Evolutionary conservation across 2,329 filamentous ascomycete genomes (phyloP), one percentile per base, ranked within the genome.

Genomic region (Mollisia scopiformis): DNA sequence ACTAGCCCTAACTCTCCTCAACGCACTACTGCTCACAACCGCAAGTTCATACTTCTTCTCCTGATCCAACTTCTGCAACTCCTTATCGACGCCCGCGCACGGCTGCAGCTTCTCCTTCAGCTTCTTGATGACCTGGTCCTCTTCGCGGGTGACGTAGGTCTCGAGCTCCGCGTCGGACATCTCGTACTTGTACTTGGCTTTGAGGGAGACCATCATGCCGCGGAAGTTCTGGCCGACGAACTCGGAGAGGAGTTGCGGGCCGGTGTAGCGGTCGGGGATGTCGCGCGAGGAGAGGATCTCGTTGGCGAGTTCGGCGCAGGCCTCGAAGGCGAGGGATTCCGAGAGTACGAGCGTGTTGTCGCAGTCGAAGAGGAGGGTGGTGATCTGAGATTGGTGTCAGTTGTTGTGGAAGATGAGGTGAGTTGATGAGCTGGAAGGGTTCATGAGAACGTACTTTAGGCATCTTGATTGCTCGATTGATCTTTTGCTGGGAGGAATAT

Each of bases 151-250:
- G 64, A 96, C 91, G 75, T 92, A 96, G 41, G 74, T 75, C 70
- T 95, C 88, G 60, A 93, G 77, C 73, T 96, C 90, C 2, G 85
- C 86, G 21, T 82, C 75, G 27, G 77, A 70, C 77, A 97, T 85
- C 56, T 82, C 78, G 77, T 96, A 94, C 76, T 83, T 81, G 82
- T 91, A 88, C 76, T 90, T 89, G 75, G 86, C 79, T 77, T 93
- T 88, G 63, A 97, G 86, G 63, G 86, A 87, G 61, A 81, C 77
- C 78, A 96, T 88, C 91, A 96, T 96, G 77, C 92, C 91, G 69
- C 92, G 91, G 84, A 96, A 97, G 84, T 96, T 96, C 76, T 95
- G 90, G 71, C 93, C 93, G 69, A 97, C 92, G 72, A 96, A 97
- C 79, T 96, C 91, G 69, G 83, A 80, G 78, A 96, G 91, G 66